Evolutionary conservation across 164 flowering plant species (phyloP).

Genomic region (Dillenia suffruticosa): DNA sequence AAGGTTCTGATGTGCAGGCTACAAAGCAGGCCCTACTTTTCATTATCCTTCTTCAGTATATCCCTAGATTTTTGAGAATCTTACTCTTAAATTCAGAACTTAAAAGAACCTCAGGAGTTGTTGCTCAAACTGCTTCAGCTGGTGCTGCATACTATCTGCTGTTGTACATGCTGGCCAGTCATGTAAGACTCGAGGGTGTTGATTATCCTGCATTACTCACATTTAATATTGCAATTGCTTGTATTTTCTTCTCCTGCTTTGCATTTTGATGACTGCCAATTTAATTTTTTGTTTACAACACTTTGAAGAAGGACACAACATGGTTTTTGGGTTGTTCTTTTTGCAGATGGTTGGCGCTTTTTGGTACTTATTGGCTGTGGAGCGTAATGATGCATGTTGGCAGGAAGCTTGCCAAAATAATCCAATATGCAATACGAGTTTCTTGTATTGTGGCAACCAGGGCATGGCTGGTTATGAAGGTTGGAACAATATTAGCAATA

Average conservation of each 20-base stretch:
- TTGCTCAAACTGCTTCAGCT: constrained; percentile 98
- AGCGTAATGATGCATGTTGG: constrained; percentile 91
- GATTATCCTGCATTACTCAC: constrained; percentile 2
- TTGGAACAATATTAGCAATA: constrained; percentile 40
- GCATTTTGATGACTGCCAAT: not conserved
- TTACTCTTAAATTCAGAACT: constrained; percentile 74
- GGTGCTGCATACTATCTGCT: constrained; percentile 95
- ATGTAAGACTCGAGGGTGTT: constrained; percentile 49
- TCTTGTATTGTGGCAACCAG: constrained; percentile 75
- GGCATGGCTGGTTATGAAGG: constrained; percentile 35
- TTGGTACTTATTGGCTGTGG: constrained; percentile 84
- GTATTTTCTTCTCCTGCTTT: not conserved
- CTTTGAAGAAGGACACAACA: no score
- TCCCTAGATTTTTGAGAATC: constrained; percentile 74
- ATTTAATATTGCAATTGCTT: not conserved
- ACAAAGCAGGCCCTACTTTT: constrained; percentile 77
- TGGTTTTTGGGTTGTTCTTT: not conserved
- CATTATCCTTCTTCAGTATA: constrained; percentile 75
- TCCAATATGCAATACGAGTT: constrained; percentile 33
- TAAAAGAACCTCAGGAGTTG: constrained; percentile 91
- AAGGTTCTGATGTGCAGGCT: constrained; percentile 66
- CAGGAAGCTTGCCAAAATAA: constrained; percentile 46
- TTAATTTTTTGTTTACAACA: no score
- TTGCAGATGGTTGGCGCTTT: constrained; percentile 94
- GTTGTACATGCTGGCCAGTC: constrained; percentile 94